phyloP scores from a whole-genome alignment of 1,284 basidiomycete species.

The Trichosporon ovoides region DNA sequence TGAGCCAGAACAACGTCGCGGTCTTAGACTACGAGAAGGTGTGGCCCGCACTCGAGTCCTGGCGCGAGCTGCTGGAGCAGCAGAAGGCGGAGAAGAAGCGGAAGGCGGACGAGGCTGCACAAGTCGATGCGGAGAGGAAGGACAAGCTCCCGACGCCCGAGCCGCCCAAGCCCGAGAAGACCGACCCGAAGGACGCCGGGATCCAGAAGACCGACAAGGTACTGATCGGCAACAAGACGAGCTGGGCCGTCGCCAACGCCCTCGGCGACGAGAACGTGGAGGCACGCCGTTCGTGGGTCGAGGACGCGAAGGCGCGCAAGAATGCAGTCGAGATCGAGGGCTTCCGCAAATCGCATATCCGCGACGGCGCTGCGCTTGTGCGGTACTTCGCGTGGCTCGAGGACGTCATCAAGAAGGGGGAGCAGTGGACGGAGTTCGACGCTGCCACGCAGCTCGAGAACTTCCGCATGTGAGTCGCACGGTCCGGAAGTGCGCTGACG shows the following conservation, averaged over 20 bases:
- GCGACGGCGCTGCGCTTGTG: conserved; percentile 80
- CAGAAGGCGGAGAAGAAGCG: conserved; percentile 12
- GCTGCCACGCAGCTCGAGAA: conserved; percentile 73
- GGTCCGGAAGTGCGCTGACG: background rate
- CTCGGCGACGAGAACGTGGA: conserved; percentile 62
- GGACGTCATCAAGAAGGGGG: conserved; percentile 63
- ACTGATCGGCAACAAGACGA: conserved; percentile 64
- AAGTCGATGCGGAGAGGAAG: conserved; percentile 5
- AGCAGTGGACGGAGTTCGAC: conserved; percentile 70
- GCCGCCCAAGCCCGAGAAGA: conserved; percentile 8
- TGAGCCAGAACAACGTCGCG: conserved; percentile 59
- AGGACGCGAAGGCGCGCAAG: conserved; percentile 83
- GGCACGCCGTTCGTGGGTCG: conserved; percentile 65
- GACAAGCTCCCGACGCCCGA: conserved; percentile 7
- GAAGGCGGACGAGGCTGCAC: conserved; percentile 12
- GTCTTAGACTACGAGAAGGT: conserved; percentile 68
- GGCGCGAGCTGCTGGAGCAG: conserved; percentile 23
- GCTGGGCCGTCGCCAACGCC: conserved; percentile 70
- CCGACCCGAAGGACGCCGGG: conserved; percentile 25
- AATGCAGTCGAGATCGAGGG: conserved; percentile 79
- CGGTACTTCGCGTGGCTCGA: conserved; percentile 95
- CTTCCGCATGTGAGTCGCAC: conserved; percentile 64
- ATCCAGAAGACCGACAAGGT: conserved; percentile 43
- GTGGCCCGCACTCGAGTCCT: conserved; percentile 47
- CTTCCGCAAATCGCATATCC: conserved; percentile 80